Percentiles rank a stretch among this genome's conserved stretches.
Evolutionary conservation across 495 filamentous ascomycete species (phyloP).

Genomic region (Penicillium taxi): DNA sequence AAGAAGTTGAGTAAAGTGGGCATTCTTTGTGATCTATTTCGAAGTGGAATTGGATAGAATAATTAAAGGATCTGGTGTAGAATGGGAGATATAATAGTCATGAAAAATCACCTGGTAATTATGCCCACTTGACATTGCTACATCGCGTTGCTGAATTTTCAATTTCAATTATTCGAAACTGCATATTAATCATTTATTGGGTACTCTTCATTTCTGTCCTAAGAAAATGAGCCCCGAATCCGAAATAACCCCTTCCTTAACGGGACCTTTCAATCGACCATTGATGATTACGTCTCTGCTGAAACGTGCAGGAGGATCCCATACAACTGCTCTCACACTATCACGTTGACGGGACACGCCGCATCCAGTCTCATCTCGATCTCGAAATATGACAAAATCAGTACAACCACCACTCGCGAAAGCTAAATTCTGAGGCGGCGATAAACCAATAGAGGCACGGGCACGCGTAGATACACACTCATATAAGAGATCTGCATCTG

Average conservation of each 20-base stretch:
- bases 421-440: not conserved
- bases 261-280: conserved; percentile 17
- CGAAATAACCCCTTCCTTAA: no score
- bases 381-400: conserved; percentile 24
- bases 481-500: conserved; percentile 52
- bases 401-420: conserved; percentile 11
- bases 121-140: no score
- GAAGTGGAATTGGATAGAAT: no score
- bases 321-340: conserved; percentile 33
- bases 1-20: conserved; percentile 1
- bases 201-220: no score
- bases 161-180: no score
- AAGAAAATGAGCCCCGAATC: no score
- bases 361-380: conserved; percentile 29
- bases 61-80: no score
- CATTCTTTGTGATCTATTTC: no score
- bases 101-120: no score
- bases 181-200: no score
- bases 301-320: conserved; percentile 25
- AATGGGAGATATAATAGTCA: no score
- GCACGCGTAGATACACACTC: conserved; percentile 56
- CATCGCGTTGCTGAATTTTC: no score
- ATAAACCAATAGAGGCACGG: conserved; percentile 32
- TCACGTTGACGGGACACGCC: conserved; percentile 16
- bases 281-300: conserved; percentile 20